phyloP scores from a whole-genome alignment of 2,329 filamentous ascomycete genomes.

The Scopulariopsis brevicaulis region DNA sequence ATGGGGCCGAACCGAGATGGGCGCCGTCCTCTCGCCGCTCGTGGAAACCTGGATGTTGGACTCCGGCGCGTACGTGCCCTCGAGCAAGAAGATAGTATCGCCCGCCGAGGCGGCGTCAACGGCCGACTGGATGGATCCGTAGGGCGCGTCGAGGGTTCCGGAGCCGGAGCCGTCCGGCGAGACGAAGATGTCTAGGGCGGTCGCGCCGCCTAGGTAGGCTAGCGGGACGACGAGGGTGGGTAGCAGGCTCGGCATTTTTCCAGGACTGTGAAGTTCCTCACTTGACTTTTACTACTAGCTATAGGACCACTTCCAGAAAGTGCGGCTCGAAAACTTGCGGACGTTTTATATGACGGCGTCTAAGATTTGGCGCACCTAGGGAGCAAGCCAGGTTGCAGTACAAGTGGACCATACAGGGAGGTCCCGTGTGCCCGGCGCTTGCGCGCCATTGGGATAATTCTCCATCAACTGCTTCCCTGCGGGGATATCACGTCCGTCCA shows the following conservation, averaged over 20 bases:
- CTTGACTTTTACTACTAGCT: neutral
- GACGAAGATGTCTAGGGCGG: constrained; percentile 28
- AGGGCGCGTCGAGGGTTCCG: constrained; percentile 26
- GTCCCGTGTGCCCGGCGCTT: neutral
- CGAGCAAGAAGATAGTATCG: constrained; percentile 31
- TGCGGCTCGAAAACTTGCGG: neutral
- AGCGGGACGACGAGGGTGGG: neutral
- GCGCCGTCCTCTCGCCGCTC: constrained; percentile 24
- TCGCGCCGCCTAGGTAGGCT: neutral
- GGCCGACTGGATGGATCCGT: constrained; percentile 32
- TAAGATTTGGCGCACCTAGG: too few species aligned
- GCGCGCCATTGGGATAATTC: neutral
- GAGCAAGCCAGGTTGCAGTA: too few species aligned
- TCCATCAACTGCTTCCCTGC: neutral
- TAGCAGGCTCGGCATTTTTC: neutral
- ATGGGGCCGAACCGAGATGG: constrained; percentile 29
- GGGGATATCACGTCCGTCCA: neutral
- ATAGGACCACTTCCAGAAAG: neutral
- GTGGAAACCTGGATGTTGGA: constrained; percentile 35
- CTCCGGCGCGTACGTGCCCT: constrained; percentile 31
- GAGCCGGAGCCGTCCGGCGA: constrained; percentile 28
- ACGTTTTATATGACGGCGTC: too few species aligned
- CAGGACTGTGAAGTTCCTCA: neutral
- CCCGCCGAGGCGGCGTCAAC: constrained; percentile 31
- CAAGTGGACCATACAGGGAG: too few species aligned